Evolutionary conservation across 768 basidiomycete species (phyloP), one percentile per base, ranked within the genome.

Genomic region (Pisolithus marmoratus): DNA sequence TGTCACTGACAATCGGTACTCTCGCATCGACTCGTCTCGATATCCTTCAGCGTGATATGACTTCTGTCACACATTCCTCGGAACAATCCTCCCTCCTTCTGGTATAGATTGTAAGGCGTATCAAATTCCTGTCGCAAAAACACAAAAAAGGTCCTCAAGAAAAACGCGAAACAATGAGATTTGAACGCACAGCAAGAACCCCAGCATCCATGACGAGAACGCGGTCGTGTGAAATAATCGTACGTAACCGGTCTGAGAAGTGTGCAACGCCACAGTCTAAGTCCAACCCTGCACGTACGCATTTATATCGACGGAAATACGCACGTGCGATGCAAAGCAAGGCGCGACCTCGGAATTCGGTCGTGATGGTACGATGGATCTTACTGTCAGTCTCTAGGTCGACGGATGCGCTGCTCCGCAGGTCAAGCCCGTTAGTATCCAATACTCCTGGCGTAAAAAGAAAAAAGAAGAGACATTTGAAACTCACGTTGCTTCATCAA

Each of bases 171-270:
- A 40, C n/a, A 2, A 7, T 8, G 8, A 41, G 4, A 22, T 20
- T 4, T 20, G 11, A 14, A 20, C 77, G 67, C 38, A 80, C 79
- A 23, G 72, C 73, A 38, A 88, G 79, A 7, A 68, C 68, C 1
- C 87, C 86, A 22, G 76, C 74, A 52, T 84, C 80, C 58, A 89
- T 75, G 7, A 89, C 86, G 38, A 86, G 70, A 43, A 89, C 83
- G 23, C 81, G 71, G 63, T 91, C 86, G 58, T 87, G 87, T 22
- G 65, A 66, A 50, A 76, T 62, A 56, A 81, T 78, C 1, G 81
- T 83, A 48, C 75, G 67, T 24, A 81, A 63, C n/a, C 81, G 74
- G 60, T 81, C 56, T 57, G 29, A 9, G 12, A 34, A 34, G 15
- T 11, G 29, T 14, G 3, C 34, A 34, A 34, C 34, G 34, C 34